A percentile compares a stretch with the other conserved stretches of the same genome.
Evolutionary conservation across 1,139 yeast genomes (phyloP).

Genomic region (Geotrichum bryndzae): DNA sequence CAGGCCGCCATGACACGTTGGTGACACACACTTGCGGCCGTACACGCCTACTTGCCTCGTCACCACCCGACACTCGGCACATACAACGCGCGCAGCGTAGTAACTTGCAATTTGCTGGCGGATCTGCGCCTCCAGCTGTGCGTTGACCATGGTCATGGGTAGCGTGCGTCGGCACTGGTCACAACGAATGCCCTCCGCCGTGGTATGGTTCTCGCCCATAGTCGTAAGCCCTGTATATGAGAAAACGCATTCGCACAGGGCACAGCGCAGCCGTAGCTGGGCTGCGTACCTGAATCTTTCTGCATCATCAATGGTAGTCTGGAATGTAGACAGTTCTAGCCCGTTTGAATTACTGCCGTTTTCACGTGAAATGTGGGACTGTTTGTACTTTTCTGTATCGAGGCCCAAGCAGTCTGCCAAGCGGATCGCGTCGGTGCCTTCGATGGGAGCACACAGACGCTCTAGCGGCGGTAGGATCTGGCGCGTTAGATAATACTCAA

Average conservation of each 20-base stretch:
- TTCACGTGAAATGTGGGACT: slow-evolving; percentile 22
- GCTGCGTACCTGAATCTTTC: slow-evolving; percentile 73
- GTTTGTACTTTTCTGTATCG: slow-evolving; percentile 59
- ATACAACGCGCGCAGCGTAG: slow-evolving; percentile 77
- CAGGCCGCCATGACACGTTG: slow-evolving; percentile 54
- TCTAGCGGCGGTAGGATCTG: slow-evolving; percentile 91
- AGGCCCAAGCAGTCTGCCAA: slow-evolving; percentile 74
- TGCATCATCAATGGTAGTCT: slow-evolving; percentile 70
- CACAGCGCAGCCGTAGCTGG: slow-evolving; percentile 52
- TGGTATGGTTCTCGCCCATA: slow-evolving; percentile 44
- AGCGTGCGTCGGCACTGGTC: slow-evolving; percentile 50
- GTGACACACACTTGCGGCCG: slow-evolving; percentile 74
- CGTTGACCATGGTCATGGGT: slow-evolving; percentile 49
- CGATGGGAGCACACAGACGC: slow-evolving; percentile 76
- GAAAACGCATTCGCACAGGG: slow-evolving; percentile 53
- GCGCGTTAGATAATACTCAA: slow-evolving; percentile 72
- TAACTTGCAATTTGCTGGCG: slow-evolving; percentile 67
- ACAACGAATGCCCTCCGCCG: slow-evolving; percentile 70
- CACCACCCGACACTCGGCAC: slow-evolving; percentile 81
- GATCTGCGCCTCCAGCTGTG: slow-evolving; percentile 68
- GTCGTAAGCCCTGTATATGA: slow-evolving; percentile 63
- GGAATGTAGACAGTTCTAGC: slow-evolving; percentile 61
- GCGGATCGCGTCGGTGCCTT: slow-evolving; percentile 77
- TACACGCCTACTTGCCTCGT: slow-evolving; percentile 87
- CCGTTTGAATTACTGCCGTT: slow-evolving; percentile 40